Conservation (phyloP, 805 yeast species). For the Brettanomyces nanus region DNA sequence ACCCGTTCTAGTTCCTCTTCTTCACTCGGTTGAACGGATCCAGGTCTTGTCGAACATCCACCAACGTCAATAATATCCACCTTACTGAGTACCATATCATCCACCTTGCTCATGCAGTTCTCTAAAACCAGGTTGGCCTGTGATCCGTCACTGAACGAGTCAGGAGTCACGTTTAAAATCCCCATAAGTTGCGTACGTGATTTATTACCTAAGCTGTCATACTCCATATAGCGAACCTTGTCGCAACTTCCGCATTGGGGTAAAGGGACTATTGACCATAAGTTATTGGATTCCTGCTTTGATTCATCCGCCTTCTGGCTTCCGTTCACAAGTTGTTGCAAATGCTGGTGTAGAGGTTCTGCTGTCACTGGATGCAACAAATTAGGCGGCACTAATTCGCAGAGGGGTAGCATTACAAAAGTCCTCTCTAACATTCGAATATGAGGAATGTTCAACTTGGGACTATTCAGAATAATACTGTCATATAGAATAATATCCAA, state of each 20-base stretch:
- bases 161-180: constrained; percentile 84
- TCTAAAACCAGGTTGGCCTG: constrained; percentile 28
- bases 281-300: constrained; percentile 41
- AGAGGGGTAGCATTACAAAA: constrained; percentile 83
- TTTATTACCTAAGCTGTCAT: constrained; percentile 34
- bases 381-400: constrained; percentile 67
- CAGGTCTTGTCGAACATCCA: constrained; percentile 91
- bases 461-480: constrained; percentile 43
- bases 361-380: constrained; percentile 78
- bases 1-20: constrained; percentile 69
- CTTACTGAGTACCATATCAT: constrained; percentile 44
- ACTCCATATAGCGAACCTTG: constrained; percentile 25
- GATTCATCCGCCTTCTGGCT: constrained; percentile 18
- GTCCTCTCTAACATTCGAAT: constrained; percentile 80
- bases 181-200: constrained; percentile 74
- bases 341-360: constrained; percentile 66
- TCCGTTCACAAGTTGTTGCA: constrained; percentile 32
- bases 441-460: constrained; percentile 73
- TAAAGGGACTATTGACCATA: constrained; percentile 45
- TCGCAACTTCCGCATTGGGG: constrained; percentile 9
- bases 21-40: constrained; percentile 50
- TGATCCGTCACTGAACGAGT: constrained; percentile 93
- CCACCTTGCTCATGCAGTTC: constrained; percentile 37
- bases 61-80: constrained; percentile 86
- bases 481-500: constrained; percentile 79